Conservation (phyloP, 1,284 basidiomycete genomes). For the Leccinum griseonigrum region DNA sequence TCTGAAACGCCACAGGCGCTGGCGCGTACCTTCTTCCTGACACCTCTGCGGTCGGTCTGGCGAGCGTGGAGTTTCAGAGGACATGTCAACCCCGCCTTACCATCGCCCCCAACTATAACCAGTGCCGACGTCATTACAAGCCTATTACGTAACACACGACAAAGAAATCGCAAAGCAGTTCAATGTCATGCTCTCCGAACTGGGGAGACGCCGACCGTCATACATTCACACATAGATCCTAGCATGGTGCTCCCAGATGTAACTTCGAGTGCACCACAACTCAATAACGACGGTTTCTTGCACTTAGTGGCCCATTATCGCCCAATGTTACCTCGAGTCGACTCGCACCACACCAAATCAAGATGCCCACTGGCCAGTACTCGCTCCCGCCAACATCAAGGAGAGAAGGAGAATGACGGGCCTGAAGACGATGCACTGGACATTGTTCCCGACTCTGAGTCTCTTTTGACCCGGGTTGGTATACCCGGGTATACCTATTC, state of each 20-base stretch:
- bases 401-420: slow-evolving; percentile 8
- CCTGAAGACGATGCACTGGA: slow-evolving; percentile 14
- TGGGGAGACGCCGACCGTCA: too few species aligned
- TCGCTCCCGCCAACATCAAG: slow-evolving; percentile 2
- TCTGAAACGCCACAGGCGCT: neutral
- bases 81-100: neutral
- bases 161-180: too few species aligned
- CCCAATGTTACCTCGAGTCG: neutral
- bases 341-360: slow-evolving; percentile 1
- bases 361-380: neutral
- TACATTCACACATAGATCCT: too few species aligned
- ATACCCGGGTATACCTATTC: too few species aligned
- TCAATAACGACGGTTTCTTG: too few species aligned
- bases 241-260: too few species aligned
- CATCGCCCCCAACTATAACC: neutral
- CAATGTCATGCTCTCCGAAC: too few species aligned
- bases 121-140: neutral
- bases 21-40: slow-evolving; percentile 33
- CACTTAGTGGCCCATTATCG: too few species aligned
- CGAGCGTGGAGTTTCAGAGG: neutral
- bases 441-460: too few species aligned
- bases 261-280: too few species aligned
- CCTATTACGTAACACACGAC: neutral
- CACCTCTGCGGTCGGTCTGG: slow-evolving; percentile 15
- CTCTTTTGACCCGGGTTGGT: too few species aligned